These are phyloP conservation scores for Coemansia javaensis DNA, from an alignment of 192 early-diverging fungal species.

Conservation along the genomic window DNA sequence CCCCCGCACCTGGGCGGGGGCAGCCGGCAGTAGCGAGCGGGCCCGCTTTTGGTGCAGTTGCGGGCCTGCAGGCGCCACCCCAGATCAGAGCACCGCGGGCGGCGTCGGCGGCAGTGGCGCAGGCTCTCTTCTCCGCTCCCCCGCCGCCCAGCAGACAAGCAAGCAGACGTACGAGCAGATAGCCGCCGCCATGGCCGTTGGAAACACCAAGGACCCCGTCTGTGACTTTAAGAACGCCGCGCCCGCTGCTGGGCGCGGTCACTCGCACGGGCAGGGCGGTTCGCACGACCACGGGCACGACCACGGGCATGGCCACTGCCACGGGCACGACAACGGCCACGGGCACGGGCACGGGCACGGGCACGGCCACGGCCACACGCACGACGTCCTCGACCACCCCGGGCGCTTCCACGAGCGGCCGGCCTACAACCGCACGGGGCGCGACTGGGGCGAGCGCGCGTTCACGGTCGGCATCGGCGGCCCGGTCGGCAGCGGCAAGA, in stretches of 20 bases:
- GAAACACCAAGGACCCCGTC: slow-evolving; percentile 7
- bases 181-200: slow-evolving; percentile 1
- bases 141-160: too few species aligned
- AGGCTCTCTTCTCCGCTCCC: too few species aligned
- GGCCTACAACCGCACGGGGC: slow-evolving; percentile 61
- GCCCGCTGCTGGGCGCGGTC: background rate
- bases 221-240: slow-evolving; percentile 33
- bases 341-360: slow-evolving; percentile 48
- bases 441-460: slow-evolving; percentile 87
- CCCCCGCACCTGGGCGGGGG: too few species aligned
- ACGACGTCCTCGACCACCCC: slow-evolving; percentile 85
- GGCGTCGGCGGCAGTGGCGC: too few species aligned
- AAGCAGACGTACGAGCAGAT: too few species aligned
- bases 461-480: slow-evolving; percentile 96
- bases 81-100: too few species aligned
- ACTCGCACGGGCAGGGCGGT: slow-evolving; percentile 23
- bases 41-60: too few species aligned
- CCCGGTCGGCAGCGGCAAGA: slow-evolving; percentile 95
- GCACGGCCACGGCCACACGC: slow-evolving; percentile 82
- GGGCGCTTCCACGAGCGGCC: slow-evolving; percentile 75
- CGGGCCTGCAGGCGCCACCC: too few species aligned
- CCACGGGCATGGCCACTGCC: slow-evolving; percentile 26
- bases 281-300: slow-evolving; percentile 22
- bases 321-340: slow-evolving; percentile 23
- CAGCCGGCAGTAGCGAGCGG: too few species aligned